Evolutionary conservation across 306 rosid species (phyloP).

Genomic region (Pueraria montana): DNA sequence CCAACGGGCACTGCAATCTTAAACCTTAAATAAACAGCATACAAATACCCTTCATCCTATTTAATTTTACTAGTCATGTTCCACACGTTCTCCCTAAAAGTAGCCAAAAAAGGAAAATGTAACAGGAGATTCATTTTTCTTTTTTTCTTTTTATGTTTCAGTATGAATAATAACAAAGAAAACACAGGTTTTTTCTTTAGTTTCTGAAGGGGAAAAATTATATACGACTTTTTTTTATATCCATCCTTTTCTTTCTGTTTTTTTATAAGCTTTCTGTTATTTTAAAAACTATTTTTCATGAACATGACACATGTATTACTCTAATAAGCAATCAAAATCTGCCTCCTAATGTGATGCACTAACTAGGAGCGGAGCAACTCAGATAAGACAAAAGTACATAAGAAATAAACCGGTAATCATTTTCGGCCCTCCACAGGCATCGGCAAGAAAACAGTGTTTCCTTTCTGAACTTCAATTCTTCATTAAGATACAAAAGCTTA

Average conservation of each 20-base stretch:
- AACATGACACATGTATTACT: too few species aligned
- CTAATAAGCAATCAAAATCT: too few species aligned
- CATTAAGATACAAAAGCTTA: too few species aligned
- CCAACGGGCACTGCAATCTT: conserved; percentile 47
- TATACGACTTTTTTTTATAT: conserved; percentile 20
- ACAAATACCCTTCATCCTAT: conserved; percentile 5
- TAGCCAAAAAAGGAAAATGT: conserved; percentile 32
- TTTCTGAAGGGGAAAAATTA: background rate
- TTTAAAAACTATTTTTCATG: too few species aligned
- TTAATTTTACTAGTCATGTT: conserved; percentile 7
- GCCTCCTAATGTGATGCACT: too few species aligned
- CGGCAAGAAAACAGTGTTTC: too few species aligned
- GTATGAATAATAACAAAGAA: conserved; percentile 20
- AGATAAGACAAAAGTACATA: too few species aligned
- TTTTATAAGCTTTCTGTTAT: too few species aligned
- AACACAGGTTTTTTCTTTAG: conserved; percentile 15
- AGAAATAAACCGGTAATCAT: too few species aligned
- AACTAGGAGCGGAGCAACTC: too few species aligned
- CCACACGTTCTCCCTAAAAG: background rate
- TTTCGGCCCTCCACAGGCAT: too few species aligned
- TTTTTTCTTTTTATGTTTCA: background rate
- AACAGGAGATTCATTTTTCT: background rate
- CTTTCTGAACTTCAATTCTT: too few species aligned
- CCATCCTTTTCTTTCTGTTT: background rate
- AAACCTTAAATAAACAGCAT: conserved; percentile 8